Conservation (phyloP, 2,329 filamentous ascomycete genomes). For the Scopulariopsis brevicaulis region DNA sequence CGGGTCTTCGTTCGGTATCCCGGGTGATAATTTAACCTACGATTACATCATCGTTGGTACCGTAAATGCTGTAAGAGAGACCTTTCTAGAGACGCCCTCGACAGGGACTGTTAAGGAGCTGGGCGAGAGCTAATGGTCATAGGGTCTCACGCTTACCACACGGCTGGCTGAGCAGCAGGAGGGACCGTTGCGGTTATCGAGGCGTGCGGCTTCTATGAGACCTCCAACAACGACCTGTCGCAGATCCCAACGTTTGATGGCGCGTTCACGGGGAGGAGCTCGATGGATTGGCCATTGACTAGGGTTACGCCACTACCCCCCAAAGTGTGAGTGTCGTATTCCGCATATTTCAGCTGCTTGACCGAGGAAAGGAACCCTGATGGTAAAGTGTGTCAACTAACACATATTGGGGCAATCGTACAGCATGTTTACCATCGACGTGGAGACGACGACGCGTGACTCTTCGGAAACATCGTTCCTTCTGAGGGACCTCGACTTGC, state of each 20-base stretch:
- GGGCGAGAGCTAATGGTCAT: no score
- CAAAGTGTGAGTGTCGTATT: not conserved
- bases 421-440: not conserved
- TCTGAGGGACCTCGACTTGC: constrained; percentile 11
- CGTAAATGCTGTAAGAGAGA: no score
- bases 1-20: not conserved
- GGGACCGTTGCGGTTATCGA: constrained; percentile 24
- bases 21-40: not conserved
- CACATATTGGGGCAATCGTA: not conserved
- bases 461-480: constrained; percentile 26
- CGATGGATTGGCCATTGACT: constrained; percentile 16
- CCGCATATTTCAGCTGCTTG: not conserved
- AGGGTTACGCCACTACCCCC: not conserved
- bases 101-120: no score
- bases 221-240: constrained; percentile 15
- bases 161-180: constrained; percentile 17
- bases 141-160: constrained; percentile 19
- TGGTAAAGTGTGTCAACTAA: not conserved
- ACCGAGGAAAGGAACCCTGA: no score
- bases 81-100: no score
- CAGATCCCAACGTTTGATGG: constrained; percentile 11
- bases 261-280: constrained; percentile 10
- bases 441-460: not conserved
- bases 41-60: constrained; percentile 19
- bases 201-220: constrained; percentile 21